These are phyloP conservation scores for Trapa bicornis DNA, from an alignment of 345 rosid species.

Conservation along the genomic window DNA sequence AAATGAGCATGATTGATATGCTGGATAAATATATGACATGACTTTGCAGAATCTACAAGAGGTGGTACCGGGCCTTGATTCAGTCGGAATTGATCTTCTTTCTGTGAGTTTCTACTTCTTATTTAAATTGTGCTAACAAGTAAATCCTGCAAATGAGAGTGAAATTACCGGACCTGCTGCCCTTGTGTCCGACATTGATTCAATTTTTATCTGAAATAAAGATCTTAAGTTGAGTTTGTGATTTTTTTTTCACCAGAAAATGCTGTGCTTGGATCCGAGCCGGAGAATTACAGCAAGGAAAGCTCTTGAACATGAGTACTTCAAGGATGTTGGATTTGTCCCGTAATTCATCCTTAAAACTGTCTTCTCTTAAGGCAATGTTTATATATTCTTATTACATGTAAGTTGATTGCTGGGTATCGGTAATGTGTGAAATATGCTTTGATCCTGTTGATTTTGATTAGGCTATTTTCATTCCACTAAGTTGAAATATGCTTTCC, in stretches of 20 bases:
- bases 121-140: neutral
- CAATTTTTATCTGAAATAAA: neutral
- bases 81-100: slow-evolving; percentile 81
- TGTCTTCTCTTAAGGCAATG: slow-evolving; percentile 10
- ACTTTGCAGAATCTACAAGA: slow-evolving; percentile 49
- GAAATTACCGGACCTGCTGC: neutral
- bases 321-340: slow-evolving; percentile 62
- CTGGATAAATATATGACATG: neutral
- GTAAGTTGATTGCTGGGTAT: slow-evolving; percentile 9
- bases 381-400: slow-evolving; percentile 9
- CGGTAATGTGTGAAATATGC: slow-evolving; percentile 14
- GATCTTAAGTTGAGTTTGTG: neutral
- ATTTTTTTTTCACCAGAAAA: slow-evolving; percentile 41
- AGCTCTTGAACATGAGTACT: slow-evolving; percentile 93
- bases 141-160: neutral
- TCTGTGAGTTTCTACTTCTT: slow-evolving; percentile 43
- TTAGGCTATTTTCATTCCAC: neutral
- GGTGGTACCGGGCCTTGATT: slow-evolving; percentile 62
- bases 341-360: slow-evolving; percentile 18
- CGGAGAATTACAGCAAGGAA: slow-evolving; percentile 82
- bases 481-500: neutral
- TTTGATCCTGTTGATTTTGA: slow-evolving; percentile 7
- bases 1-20: neutral
- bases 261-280: slow-evolving; percentile 84
- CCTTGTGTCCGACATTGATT: neutral